Evolutionary conservation across 768 basidiomycete species (phyloP), one percentile per base, ranked within the genome.

Genomic region (Suillus variegatus): DNA sequence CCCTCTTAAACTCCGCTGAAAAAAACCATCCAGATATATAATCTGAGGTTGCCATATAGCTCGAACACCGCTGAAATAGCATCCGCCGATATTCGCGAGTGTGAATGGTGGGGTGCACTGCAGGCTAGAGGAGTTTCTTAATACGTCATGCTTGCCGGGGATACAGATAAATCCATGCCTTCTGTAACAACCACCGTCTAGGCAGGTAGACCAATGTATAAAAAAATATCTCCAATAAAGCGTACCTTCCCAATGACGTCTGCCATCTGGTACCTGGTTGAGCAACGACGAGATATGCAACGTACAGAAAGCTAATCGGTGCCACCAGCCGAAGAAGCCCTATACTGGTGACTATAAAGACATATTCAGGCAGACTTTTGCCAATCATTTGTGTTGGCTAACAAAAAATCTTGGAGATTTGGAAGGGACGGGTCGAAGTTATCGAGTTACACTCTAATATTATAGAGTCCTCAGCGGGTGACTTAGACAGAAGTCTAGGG

Each of bases 21-120:
- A 80, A 72, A 73, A 90, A 89, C 87, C 88, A 91, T 35, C 84
- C 85, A 3, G 78, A 78, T 0, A 81, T 77, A 47, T 79, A 76
- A 36, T 78, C 72, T 5, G 66, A 41, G 2, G 63, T 64, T 62
- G 64, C 67, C 13, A 69, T 52, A 62, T 68, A 61, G 10, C 64
- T 68, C 14, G 79, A 70, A 62, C 88, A 88, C 73, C 76, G 81
- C n/a, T 72, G 68, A 66, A 89, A 86, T 16, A 89, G 78, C 0
- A 73, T 76, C 35, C 75, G 72, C 14, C 88, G 82, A 67, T 85
- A 77, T 35, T 75, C 69, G 13, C 79, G 81, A 57, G 77, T 76
- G 10, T 80, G 69, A 7, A 72, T 73, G 13, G 82, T 82, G 4
- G 82, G 76, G 61, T 74, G 76, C 63, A 61, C 77, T 76, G 81